Percentiles rank a stretch among this genome's conserved stretches.
Conservation (phyloP, 768 basidiomycete species). For the Termitomyces sp. region DNA sequence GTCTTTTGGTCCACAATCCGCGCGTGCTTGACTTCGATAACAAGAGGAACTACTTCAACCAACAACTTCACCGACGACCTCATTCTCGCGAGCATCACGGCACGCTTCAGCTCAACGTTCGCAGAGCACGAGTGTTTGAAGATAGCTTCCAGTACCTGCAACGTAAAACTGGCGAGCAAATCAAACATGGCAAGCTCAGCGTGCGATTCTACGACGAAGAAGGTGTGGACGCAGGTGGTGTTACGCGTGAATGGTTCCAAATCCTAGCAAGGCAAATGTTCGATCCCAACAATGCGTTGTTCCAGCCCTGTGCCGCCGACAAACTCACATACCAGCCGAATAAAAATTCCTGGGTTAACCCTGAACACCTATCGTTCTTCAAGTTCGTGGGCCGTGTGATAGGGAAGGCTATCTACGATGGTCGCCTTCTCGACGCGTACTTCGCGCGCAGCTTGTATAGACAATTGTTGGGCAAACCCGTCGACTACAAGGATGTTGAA, state of each 20-base stretch:
- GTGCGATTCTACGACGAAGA: conserved; percentile 96
- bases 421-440: conserved; percentile 93
- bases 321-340: conserved; percentile 94
- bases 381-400: conserved; percentile 97
- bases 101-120: conserved; percentile 84
- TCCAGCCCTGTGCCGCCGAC: conserved; percentile 97
- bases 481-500: conserved; percentile 94
- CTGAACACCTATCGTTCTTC: conserved; percentile 96
- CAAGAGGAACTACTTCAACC: conserved; percentile 94
- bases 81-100: conserved; percentile 75
- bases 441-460: conserved; percentile 96
- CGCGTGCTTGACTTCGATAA: conserved; percentile 98
- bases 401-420: conserved; percentile 96
- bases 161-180: conserved; percentile 87
- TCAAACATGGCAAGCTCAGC: conserved; percentile 96
- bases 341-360: conserved; percentile 90
- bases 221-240: conserved; percentile 97
- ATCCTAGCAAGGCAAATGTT: conserved; percentile 98
- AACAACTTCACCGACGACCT: conserved; percentile 83
- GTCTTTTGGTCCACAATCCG: conserved; percentile 91
- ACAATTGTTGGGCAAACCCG: conserved; percentile 88
- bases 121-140: conserved; percentile 89
- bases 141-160: conserved; percentile 94
- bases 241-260: conserved; percentile 98
- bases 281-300: conserved; percentile 96